phyloP scores from a whole-genome alignment of 495 filamentous ascomycete genomes.

The Penicillium flavigenum region DNA sequence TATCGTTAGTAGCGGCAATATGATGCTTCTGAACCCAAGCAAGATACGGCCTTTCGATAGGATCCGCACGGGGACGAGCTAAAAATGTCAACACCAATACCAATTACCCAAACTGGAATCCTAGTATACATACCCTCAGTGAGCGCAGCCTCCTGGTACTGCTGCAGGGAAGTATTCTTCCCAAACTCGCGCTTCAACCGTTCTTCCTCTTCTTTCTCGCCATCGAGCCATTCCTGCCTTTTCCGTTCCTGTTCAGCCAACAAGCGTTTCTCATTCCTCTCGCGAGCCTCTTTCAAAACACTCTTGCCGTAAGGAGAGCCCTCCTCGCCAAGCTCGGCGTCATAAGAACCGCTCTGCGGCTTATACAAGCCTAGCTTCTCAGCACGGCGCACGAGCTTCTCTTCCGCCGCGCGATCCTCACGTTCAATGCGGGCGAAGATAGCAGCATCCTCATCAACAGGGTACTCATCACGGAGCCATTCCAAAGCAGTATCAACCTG shows the following conservation, averaged over 20 bases:
- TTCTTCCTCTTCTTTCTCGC: slow-evolving; percentile 41
- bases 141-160: slow-evolving; percentile 40
- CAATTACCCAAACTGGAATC: neutral
- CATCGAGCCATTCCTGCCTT: slow-evolving; percentile 46
- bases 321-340: slow-evolving; percentile 42
- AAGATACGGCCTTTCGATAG: slow-evolving; percentile 39
- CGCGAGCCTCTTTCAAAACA: slow-evolving; percentile 49
- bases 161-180: slow-evolving; percentile 52
- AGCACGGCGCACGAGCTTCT: slow-evolving; percentile 45
- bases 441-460: slow-evolving; percentile 72
- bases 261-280: slow-evolving; percentile 46
- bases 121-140: slow-evolving; percentile 33
- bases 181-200: slow-evolving; percentile 40
- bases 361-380: slow-evolving; percentile 51
- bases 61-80: slow-evolving; percentile 48
- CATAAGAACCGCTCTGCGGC: slow-evolving; percentile 47
- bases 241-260: slow-evolving; percentile 50
- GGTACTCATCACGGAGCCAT: slow-evolving; percentile 67
- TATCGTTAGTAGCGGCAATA: slow-evolving; percentile 38
- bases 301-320: slow-evolving; percentile 45
- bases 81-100: slow-evolving; percentile 15
- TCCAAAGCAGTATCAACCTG: slow-evolving; percentile 53
- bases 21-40: slow-evolving; percentile 53
- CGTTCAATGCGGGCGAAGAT: slow-evolving; percentile 61
- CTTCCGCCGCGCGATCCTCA: slow-evolving; percentile 47